These are phyloP conservation scores for Microascus cirrosus DNA, from an alignment of 2,329 filamentous ascomycete species.

Conservation along the genomic window DNA sequence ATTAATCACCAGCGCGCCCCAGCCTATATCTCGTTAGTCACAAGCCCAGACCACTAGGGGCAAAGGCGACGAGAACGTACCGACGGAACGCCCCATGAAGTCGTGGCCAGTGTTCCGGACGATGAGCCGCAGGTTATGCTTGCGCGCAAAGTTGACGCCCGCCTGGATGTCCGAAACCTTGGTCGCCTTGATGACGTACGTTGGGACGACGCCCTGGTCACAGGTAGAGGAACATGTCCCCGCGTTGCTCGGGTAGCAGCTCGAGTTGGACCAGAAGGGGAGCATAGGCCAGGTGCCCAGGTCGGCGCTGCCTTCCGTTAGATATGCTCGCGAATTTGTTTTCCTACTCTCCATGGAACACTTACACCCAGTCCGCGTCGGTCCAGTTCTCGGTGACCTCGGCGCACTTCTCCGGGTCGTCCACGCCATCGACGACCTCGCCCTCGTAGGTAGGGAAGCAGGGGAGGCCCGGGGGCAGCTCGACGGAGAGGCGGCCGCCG, in stretches of 20 bases:
- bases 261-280: slow-evolving; percentile 23
- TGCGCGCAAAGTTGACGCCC: slow-evolving; percentile 22
- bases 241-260: slow-evolving; percentile 25
- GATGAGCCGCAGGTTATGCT: slow-evolving; percentile 23
- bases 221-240: slow-evolving; percentile 22
- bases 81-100: slow-evolving; percentile 8
- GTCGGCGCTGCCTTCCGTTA: slow-evolving; percentile 13
- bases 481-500: slow-evolving; percentile 36
- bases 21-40: slow-evolving; percentile 12
- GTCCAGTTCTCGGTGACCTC: slow-evolving; percentile 22
- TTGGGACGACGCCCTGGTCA: slow-evolving; percentile 28
- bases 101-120: slow-evolving; percentile 21
- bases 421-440: slow-evolving; percentile 4
- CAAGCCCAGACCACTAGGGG: not conserved
- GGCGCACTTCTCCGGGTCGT: slow-evolving; percentile 19
- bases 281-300: slow-evolving; percentile 28
- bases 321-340: no score
- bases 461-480: slow-evolving; percentile 36
- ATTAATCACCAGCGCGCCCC: slow-evolving; percentile 23
- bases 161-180: slow-evolving; percentile 17
- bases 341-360: not conserved
- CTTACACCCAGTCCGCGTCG: slow-evolving; percentile 3
- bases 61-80: not conserved
- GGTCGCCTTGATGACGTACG: slow-evolving; percentile 24
- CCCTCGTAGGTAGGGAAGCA: slow-evolving; percentile 40